These are phyloP conservation scores for Arthonia radiata DNA, from an alignment of 495 filamentous ascomycete species.

Conservation along the genomic window DNA sequence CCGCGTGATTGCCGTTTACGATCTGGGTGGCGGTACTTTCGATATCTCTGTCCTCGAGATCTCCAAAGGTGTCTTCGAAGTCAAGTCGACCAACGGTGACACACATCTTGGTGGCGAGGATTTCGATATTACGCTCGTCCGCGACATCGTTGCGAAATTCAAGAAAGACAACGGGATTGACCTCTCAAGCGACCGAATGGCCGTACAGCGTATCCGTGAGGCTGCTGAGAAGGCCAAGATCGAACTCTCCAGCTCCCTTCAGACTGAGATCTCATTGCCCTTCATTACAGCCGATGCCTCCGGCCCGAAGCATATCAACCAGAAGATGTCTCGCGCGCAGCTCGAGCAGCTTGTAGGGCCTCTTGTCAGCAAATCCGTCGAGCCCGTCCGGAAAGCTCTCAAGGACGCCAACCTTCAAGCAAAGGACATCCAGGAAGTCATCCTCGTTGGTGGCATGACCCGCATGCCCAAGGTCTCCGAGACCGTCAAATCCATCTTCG, in stretches of 20 bases:
- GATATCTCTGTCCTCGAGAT: conserved; percentile 97
- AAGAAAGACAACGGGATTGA: conserved; percentile 90
- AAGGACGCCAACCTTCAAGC: conserved; percentile 90
- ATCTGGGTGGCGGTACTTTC: conserved; percentile 96
- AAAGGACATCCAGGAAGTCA: conserved; percentile 95
- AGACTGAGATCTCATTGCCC: conserved; percentile 96
- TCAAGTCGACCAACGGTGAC: conserved; percentile 97
- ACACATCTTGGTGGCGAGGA: conserved; percentile 96
- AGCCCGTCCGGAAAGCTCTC: conserved; percentile 88
- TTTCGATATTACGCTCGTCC: conserved; percentile 91
- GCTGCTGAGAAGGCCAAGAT: conserved; percentile 99
- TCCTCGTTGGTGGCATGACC: conserved; percentile 98
- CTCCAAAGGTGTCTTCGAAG: conserved; percentile 93
- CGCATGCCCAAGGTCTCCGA: conserved; percentile 99
- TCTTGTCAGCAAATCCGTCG: conserved; percentile 61
- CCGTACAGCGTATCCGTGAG: conserved; percentile 96
- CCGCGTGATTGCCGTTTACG: conserved; percentile 82
- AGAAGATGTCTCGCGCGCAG: conserved; percentile 76
- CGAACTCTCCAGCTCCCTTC: conserved; percentile 83
- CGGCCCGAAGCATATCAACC: conserved; percentile 94
- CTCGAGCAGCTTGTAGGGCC: conserved; percentile 87
- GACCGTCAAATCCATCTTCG: conserved; percentile 93
- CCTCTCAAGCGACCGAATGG: conserved; percentile 84
- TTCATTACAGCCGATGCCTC: conserved; percentile 94
- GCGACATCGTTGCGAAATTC: conserved; percentile 83